phyloP scores from a whole-genome alignment of 2,329 filamentous ascomycete genomes.

The Paecilomyces variotii region DNA sequence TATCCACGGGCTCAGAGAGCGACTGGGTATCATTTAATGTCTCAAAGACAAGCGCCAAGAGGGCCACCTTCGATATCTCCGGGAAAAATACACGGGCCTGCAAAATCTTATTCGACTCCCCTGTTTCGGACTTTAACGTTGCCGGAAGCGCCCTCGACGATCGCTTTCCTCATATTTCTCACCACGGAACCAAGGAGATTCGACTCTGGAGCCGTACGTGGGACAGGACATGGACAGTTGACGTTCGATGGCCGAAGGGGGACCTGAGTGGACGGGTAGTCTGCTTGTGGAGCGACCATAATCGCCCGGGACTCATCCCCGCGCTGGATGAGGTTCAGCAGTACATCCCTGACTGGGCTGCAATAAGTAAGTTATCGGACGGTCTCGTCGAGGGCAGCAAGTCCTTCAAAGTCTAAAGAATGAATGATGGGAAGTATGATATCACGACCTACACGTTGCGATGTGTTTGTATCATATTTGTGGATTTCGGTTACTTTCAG shows the following conservation, averaged over 20 bases:
- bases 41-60: conserved; percentile 35
- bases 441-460: not conserved
- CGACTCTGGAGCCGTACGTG: conserved; percentile 78
- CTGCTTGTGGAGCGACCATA: conserved; percentile 85
- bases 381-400: conserved; percentile 77
- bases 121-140: conserved; percentile 58
- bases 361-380: conserved; percentile 65
- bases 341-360: conserved; percentile 73
- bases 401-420: conserved; percentile 49
- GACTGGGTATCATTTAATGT: conserved; percentile 64
- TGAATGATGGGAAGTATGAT: not conserved
- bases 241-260: conserved; percentile 52
- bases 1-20: conserved; percentile 31
- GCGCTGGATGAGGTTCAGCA: conserved; percentile 71
- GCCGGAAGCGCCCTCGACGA: conserved; percentile 49
- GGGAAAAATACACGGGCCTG: conserved; percentile 74
- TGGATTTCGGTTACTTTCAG: not conserved
- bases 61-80: conserved; percentile 57
- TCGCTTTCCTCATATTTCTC: conserved; percentile 57
- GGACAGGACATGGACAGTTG: conserved; percentile 67
- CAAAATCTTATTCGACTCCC: conserved; percentile 61
- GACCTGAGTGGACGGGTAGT: conserved; percentile 56
- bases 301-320: conserved; percentile 62
- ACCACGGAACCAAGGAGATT: conserved; percentile 58
- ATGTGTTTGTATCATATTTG: not conserved